These are phyloP conservation scores for Amorphotheca resinae DNA, from an alignment of 495 filamentous ascomycete genomes.

Conservation along the genomic window DNA sequence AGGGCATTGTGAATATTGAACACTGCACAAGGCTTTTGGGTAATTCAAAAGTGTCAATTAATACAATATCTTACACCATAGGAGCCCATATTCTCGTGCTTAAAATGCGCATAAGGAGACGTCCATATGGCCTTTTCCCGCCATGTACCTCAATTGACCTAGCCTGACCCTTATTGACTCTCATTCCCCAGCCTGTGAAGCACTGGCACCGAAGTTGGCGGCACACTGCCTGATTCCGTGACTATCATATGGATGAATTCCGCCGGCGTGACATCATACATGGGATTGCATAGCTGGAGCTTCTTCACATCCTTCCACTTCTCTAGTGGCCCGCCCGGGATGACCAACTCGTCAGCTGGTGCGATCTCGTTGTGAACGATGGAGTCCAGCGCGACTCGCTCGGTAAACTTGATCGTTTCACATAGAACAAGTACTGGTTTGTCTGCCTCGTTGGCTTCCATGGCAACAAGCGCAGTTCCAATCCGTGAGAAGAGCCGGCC, in stretches of 20 bases:
- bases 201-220: constrained; percentile 68
- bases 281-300: constrained; percentile 64
- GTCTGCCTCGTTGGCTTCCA: constrained; percentile 60
- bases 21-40: no score
- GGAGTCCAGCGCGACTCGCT: constrained; percentile 76
- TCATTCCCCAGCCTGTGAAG: constrained; percentile 36
- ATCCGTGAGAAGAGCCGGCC: constrained; percentile 76
- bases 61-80: no score
- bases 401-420: constrained; percentile 92
- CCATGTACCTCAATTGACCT: no score
- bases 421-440: constrained; percentile 83
- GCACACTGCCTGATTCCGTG: constrained; percentile 79
- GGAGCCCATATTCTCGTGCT: no score
- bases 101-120: no score
- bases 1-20: no score
- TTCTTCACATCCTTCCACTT: constrained; percentile 51
- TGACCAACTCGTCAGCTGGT: constrained; percentile 47
- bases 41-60: no score
- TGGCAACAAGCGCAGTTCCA: constrained; percentile 81
- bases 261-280: constrained; percentile 92
- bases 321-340: constrained; percentile 24
- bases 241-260: constrained; percentile 80
- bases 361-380: constrained; percentile 91
- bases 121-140: no score
- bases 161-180: constrained; percentile 25